Conservation (phyloP, 2,329 filamentous ascomycete species). For the Nemania sp. region DNA sequence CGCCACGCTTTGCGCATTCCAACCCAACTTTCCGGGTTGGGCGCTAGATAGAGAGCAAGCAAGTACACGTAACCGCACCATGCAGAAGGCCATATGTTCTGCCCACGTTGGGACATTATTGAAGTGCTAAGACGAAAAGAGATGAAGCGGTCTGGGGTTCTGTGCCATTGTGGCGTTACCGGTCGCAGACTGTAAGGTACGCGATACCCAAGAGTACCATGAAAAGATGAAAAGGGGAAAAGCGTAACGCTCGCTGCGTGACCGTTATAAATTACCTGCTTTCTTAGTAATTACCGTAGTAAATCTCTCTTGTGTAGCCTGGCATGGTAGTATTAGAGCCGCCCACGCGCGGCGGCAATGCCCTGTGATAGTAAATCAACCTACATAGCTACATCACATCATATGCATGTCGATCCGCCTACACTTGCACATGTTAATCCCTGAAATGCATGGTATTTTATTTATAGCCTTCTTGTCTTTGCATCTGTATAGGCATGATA, state of each 20-base stretch:
- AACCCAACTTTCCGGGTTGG: background rate
- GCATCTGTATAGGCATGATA: background rate
- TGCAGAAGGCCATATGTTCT: constrained; percentile 11
- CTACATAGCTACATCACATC: background rate
- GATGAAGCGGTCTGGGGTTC: background rate
- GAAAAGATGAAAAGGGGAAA: background rate
- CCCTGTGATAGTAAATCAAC: constrained; percentile 1
- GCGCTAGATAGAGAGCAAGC: background rate
- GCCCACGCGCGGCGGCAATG: constrained; percentile 7
- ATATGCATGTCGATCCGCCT: no score
- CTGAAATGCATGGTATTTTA: constrained; percentile 9
- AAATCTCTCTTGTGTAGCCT: background rate
- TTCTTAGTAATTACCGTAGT: background rate
- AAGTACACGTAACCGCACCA: background rate
- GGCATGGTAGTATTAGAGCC: background rate
- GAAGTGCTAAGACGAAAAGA: constrained; percentile 9
- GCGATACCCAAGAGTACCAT: background rate
- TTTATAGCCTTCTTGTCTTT: background rate
- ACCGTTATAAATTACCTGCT: constrained; percentile 1
- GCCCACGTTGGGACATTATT: background rate
- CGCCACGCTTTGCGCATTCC: constrained; percentile 14
- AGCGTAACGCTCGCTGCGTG: background rate
- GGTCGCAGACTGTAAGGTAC: constrained; percentile 6
- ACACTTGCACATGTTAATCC: constrained; percentile 13
- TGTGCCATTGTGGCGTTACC: constrained; percentile 11